Percentiles rank a stretch among this genome's conserved stretches.
These are phyloP conservation scores for Pythium phragmitis DNA, from an alignment of 352 stramenopile genomes.

Conservation along the genomic window DNA sequence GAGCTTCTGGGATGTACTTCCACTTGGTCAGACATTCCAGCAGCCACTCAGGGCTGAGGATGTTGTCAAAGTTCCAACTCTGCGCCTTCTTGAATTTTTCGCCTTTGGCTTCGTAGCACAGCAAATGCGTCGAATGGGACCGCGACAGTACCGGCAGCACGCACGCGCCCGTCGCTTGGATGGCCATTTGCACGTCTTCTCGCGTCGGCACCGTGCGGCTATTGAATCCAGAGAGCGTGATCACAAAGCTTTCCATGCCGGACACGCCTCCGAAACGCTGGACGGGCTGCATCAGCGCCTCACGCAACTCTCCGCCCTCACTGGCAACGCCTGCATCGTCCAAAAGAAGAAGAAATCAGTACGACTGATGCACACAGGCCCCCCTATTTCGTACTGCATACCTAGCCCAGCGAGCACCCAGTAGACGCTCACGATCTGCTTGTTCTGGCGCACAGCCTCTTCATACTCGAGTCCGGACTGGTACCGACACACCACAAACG, in stretches of 20 bases:
- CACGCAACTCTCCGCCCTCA: constrained; percentile 27
- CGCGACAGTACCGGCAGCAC: constrained; percentile 80
- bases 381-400: neutral
- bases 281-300: constrained; percentile 61
- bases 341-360: neutral
- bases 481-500: constrained; percentile 82
- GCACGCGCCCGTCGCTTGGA: constrained; percentile 80
- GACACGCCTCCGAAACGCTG: constrained; percentile 61
- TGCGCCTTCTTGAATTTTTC: constrained; percentile 87
- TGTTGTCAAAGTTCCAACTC: constrained; percentile 80
- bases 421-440: constrained; percentile 78
- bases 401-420: constrained; percentile 62
- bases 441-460: constrained; percentile 64
- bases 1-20: constrained; percentile 57
- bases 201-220: constrained; percentile 70
- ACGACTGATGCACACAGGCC: neutral
- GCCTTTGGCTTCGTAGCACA: constrained; percentile 73
- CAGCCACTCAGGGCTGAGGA: constrained; percentile 83
- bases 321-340: constrained; percentile 13
- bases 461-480: constrained; percentile 80
- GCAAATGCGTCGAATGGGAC: constrained; percentile 78
- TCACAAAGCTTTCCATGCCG: constrained; percentile 78
- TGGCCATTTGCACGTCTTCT: constrained; percentile 83
- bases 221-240: constrained; percentile 84
- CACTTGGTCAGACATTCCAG: constrained; percentile 68